Evolutionary conservation across 1,284 basidiomycete species (phyloP).

Genomic region (Thecaphora thlaspeos): DNA sequence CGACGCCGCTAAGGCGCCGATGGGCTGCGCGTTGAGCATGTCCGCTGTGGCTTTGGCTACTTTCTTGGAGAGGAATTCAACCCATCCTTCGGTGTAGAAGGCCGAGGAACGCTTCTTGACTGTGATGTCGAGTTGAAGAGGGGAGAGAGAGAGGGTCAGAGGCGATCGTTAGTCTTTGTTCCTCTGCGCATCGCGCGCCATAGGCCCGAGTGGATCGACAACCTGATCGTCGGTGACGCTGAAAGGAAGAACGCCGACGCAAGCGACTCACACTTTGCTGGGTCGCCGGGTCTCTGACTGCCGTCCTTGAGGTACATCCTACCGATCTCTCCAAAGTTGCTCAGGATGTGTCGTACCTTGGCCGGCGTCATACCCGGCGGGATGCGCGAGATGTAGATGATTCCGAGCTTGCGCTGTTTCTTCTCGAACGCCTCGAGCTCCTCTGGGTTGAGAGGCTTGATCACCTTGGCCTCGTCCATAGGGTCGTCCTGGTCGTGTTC

Average conservation of each 20-base stretch:
- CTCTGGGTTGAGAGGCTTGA: constrained; percentile 33
- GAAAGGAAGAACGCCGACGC: too few species aligned
- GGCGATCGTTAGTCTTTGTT: too few species aligned
- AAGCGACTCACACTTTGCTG: constrained; percentile 6
- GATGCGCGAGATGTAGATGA: constrained; percentile 92
- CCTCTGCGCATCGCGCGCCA: too few species aligned
- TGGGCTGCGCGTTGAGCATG: constrained; percentile 93
- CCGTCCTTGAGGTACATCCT: constrained; percentile 54
- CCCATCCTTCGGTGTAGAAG: constrained; percentile 93
- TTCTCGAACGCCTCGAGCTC: constrained; percentile 49
- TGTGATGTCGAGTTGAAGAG: too few species aligned
- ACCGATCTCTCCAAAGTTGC: constrained; percentile 53
- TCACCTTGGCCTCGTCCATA: constrained; percentile 26
- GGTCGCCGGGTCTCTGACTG: constrained; percentile 11
- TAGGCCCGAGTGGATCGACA: too few species aligned
- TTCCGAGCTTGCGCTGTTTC: constrained; percentile 62
- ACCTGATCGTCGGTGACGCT: too few species aligned
- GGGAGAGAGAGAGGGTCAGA: too few species aligned
- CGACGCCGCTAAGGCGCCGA: constrained; percentile 62
- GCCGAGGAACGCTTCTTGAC: constrained; percentile 61
- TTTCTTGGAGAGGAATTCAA: constrained; percentile 92
- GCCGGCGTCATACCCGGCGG: constrained; percentile 98
- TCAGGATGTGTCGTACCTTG: constrained; percentile 77
- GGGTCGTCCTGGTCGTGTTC: constrained; percentile 38
- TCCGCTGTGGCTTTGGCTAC: constrained; percentile 85